Evolutionary conservation across 164 flowering plant species (phyloP).

Genomic region (Macadamia tetraphylla): DNA sequence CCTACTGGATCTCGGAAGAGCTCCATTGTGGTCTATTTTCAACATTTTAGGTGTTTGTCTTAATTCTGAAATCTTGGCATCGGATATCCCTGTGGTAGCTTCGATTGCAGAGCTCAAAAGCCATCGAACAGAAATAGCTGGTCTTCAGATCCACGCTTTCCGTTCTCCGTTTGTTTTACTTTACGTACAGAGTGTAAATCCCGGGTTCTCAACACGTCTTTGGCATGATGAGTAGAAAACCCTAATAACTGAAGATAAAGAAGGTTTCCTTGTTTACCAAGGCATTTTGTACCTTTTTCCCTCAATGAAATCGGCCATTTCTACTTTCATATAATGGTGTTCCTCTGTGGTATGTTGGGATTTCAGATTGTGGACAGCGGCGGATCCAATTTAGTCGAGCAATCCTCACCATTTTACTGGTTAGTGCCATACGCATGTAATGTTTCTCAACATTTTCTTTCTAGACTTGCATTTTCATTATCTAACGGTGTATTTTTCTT

Average conservation of each 20-base stretch:
- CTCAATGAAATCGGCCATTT: background rate
- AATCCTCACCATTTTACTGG: background rate
- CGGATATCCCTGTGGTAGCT: constrained; percentile 1
- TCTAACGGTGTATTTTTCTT: background rate
- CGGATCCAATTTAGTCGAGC: background rate
- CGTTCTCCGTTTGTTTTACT: constrained; percentile 13
- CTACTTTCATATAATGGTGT: background rate
- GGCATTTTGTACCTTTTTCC: background rate
- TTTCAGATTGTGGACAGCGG: background rate
- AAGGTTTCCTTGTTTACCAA: background rate
- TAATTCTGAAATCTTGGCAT: constrained; percentile 12
- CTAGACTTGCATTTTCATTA: background rate
- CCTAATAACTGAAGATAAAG: background rate
- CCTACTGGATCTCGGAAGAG: constrained; percentile 17
- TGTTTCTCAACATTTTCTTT: background rate
- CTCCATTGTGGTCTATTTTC: background rate
- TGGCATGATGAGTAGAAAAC: background rate
- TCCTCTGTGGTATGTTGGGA: background rate
- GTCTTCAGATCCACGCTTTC: constrained; percentile 22
- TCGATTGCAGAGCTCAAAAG: background rate
- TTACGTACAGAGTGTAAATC: constrained; percentile 8
- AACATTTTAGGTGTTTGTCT: background rate
- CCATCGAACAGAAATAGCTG: background rate
- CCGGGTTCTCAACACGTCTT: constrained; percentile 8
- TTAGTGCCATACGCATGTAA: background rate